A percentile compares a stretch with the other conserved stretches of the same genome.
These are phyloP conservation scores for Phenoliferia sp. DNA, from an alignment of 1,284 basidiomycete genomes.

Conservation along the genomic window DNA sequence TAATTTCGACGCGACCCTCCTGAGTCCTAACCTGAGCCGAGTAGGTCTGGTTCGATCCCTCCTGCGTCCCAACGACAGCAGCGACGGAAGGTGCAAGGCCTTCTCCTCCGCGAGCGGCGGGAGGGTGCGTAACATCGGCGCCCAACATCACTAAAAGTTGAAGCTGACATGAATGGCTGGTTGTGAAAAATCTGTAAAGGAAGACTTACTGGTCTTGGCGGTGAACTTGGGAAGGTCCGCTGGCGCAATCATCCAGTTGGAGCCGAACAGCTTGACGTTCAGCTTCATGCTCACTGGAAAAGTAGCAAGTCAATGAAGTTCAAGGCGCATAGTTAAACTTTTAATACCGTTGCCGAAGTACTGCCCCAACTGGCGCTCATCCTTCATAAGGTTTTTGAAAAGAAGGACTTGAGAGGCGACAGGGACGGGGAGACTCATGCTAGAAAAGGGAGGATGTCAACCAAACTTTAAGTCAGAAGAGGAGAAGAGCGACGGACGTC, in stretches of 20 bases:
- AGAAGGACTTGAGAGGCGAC: conserved; percentile 41
- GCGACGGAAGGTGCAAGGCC: conserved; percentile 47
- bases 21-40: conserved; percentile 42
- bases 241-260: conserved; percentile 43
- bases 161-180: neutral
- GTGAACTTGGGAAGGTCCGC: conserved; percentile 40
- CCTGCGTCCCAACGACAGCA: conserved; percentile 44
- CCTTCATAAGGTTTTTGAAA: conserved; percentile 25
- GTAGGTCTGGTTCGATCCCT: neutral
- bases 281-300: neutral
- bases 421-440: conserved; percentile 38
- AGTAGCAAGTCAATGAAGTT: neutral
- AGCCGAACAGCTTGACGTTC: conserved; percentile 47
- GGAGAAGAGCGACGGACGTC: conserved; percentile 18
- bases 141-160: conserved; percentile 44
- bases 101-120: conserved; percentile 38
- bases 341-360: conserved; percentile 45
- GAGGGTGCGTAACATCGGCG: conserved; percentile 42
- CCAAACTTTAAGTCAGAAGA: neutral
- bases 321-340: neutral
- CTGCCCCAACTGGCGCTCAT: conserved; percentile 32
- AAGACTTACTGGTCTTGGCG: conserved; percentile 35
- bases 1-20: conserved; percentile 43
- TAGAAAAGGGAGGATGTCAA: neutral
- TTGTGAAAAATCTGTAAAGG: neutral